Conservation (phyloP, 768 basidiomycete species). For the Ramaria sp. region DNA sequence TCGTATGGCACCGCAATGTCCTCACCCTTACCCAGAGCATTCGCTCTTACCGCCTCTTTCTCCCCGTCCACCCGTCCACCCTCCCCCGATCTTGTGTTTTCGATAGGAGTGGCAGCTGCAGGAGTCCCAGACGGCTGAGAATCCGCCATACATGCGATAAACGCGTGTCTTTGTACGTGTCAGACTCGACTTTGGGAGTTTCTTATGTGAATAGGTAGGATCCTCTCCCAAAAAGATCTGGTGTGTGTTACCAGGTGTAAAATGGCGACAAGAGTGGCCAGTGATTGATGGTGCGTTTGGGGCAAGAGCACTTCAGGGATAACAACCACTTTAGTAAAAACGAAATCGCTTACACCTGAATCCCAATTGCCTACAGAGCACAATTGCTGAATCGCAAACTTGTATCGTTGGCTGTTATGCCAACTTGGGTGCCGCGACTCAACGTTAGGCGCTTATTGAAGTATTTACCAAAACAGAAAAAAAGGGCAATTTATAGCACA, state of each 20-base stretch:
- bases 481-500: background rate
- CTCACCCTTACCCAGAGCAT: background rate
- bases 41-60: background rate
- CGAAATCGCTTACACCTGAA: background rate
- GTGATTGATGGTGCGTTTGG: background rate
- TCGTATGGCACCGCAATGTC: background rate
- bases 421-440: background rate
- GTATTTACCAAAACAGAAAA: too few species aligned
- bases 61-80: background rate
- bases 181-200: background rate
- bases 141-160: constrained; percentile 10
- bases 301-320: background rate
- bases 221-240: background rate
- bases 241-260: background rate
- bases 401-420: background rate
- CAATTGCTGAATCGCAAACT: background rate
- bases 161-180: constrained; percentile 1
- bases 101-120: constrained; percentile 5
- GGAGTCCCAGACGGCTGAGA: constrained; percentile 5
- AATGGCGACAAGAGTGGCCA: background rate
- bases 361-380: background rate
- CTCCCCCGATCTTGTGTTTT: background rate
- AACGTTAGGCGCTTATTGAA: background rate
- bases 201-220: background rate
- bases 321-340: background rate